phyloP scores from a whole-genome alignment of 495 filamentous ascomycete species.

The Xylaria telfairii region DNA sequence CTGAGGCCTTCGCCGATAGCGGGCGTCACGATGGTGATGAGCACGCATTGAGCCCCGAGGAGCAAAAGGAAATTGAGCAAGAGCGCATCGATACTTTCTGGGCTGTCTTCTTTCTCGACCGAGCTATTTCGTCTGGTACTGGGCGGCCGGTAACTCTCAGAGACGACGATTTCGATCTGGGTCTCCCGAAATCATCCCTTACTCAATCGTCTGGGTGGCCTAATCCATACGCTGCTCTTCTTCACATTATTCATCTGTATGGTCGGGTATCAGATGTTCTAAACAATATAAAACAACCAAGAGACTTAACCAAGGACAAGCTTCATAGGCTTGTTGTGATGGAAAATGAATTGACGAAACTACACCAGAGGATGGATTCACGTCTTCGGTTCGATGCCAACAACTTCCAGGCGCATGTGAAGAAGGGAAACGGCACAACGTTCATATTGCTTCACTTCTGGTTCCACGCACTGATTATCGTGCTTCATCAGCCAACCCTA shows the following conservation, averaged over 20 bases:
- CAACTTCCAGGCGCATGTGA: slow-evolving; percentile 80
- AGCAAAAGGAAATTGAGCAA: slow-evolving; percentile 66
- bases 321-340: slow-evolving; percentile 70
- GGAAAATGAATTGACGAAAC: slow-evolving; percentile 78
- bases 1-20: slow-evolving; percentile 39
- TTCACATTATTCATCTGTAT: slow-evolving; percentile 83
- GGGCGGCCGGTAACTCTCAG: slow-evolving; percentile 79
- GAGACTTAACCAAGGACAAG: slow-evolving; percentile 76
- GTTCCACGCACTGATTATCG: slow-evolving; percentile 86
- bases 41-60: slow-evolving; percentile 53
- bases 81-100: slow-evolving; percentile 84
- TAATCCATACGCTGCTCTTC: slow-evolving; percentile 76
- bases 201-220: slow-evolving; percentile 70
- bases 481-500: slow-evolving; percentile 82
- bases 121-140: slow-evolving; percentile 84
- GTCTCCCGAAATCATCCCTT: slow-evolving; percentile 67
- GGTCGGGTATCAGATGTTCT: slow-evolving; percentile 81
- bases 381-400: slow-evolving; percentile 77
- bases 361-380: slow-evolving; percentile 75
- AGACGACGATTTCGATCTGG: slow-evolving; percentile 80
- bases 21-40: slow-evolving; percentile 48
- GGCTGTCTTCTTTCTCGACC: slow-evolving; percentile 84
- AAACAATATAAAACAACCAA: slow-evolving; percentile 77
- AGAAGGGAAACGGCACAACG: slow-evolving; percentile 76
- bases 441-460: slow-evolving; percentile 90